Evolutionary conservation across 202 grass and related monocot species (phyloP), one percentile per base, ranked within the genome.

Genomic region (Eragrostis tef): DNA sequence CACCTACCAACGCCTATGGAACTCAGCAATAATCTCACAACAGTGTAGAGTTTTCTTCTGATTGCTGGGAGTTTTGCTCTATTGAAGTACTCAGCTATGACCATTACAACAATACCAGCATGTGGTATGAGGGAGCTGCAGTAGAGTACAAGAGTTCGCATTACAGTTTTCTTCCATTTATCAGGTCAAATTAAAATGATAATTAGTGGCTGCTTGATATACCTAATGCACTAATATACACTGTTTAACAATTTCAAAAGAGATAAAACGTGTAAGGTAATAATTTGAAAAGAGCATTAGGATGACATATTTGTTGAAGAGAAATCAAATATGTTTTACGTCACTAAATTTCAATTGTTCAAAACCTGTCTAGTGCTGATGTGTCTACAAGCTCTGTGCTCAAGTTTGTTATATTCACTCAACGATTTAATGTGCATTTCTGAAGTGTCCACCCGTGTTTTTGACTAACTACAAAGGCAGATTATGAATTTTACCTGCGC

Each of bases 1-100:
- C 49, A 90, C 91, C 20, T 83, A 94, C 91, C 91, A 84, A 78
- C 51, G 47, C 91, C 91, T 79, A 90, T 90, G 11, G 91, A 94
- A 71, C 36, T 79, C 66, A 94, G 75, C 71, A 90, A 79, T 26
- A 86, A 74, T 50, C 50, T 71, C 66, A 88, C 69, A 36, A 76
- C 63, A 26, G 73, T 81, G 83, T 94, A 94, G 11, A 90, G 64
- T 82, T 90, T 94, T 53, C 51, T 86, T 70, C 88, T 94, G 84
- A 88, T 34, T 71, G 75, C 48, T 64, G 88, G 83, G 34, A 88
- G 74, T 59, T 71, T 86, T 70, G 83, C 86, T 86, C 67, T 84
- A 67, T 65, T 77, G 24, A 88, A 94, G 83, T 81, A 94, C 64
- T 90, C 88, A 68, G 15, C 70, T 50, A 94, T 9, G 78, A 85